Percentiles rank a stretch among this genome's conserved stretches.
Evolutionary conservation across 371 early-diverging fungal genomes (phyloP).

Genomic region (Nematocida ironsii): DNA sequence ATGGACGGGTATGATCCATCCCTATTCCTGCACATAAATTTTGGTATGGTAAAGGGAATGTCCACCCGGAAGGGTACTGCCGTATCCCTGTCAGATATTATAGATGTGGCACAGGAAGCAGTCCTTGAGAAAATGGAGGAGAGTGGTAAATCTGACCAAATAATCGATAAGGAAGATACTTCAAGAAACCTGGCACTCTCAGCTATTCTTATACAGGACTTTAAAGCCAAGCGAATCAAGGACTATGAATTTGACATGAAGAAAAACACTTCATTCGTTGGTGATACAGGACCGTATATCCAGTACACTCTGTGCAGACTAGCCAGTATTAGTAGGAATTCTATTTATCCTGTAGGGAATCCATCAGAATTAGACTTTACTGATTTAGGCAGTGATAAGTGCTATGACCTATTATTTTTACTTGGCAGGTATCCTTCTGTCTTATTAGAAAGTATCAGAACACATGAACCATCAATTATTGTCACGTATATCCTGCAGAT

Average conservation of each 20-base stretch:
- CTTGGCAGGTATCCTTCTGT: conserved; percentile 85
- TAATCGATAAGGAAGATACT: conserved; percentile 77
- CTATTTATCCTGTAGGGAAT: conserved; percentile 21
- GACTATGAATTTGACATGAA: conserved; percentile 92
- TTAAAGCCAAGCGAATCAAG: conserved; percentile 85
- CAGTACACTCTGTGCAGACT: conserved; percentile 75
- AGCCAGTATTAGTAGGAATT: conserved; percentile 74
- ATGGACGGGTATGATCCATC: conserved; percentile 75
- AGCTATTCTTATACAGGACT: conserved; percentile 89
- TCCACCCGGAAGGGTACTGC: conserved; percentile 93
- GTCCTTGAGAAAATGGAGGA: conserved; percentile 91
- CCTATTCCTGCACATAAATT: conserved; percentile 81
- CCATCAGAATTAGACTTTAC: conserved; percentile 62
- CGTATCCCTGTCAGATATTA: conserved; percentile 92
- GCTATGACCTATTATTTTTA: conserved; percentile 75
- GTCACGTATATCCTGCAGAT: conserved; percentile 85
- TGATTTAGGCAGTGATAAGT: conserved; percentile 74
- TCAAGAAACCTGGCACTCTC: conserved; percentile 76
- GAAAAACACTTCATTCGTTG: conserved; percentile 90
- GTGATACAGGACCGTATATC: conserved; percentile 96
- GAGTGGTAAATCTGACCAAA: conserved; percentile 78
- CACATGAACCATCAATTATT: conserved; percentile 84
- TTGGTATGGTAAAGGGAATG: conserved; percentile 90
- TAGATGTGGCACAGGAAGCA: conserved; percentile 79
- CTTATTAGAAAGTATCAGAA: conserved; percentile 71